These are phyloP conservation scores for Chloranthus sessilifolius DNA, from an alignment of 164 flowering plant genomes.

Conservation along the genomic window DNA sequence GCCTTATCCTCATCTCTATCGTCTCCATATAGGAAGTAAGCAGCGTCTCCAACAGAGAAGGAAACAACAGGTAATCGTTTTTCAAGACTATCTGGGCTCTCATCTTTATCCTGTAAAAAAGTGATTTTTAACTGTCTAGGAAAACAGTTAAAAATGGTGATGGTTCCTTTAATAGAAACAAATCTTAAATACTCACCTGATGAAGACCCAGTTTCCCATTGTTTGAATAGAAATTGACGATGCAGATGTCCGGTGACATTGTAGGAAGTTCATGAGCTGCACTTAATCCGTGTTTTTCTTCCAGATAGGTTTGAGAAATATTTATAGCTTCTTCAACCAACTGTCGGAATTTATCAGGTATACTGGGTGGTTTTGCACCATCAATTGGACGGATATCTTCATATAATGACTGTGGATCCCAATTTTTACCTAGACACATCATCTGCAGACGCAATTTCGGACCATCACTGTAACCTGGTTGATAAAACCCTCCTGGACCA, in stretches of 20 bases:
- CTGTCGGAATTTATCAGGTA: slow-evolving; percentile 42
- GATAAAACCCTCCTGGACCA: slow-evolving; percentile 81
- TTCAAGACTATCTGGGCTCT: slow-evolving; percentile 45
- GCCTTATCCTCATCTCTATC: slow-evolving; percentile 46
- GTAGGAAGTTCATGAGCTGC: slow-evolving; percentile 39
- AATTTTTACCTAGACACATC: slow-evolving; percentile 91
- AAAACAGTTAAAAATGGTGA: no score
- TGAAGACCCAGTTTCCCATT: slow-evolving; percentile 80
- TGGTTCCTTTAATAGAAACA: no score
- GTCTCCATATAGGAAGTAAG: slow-evolving; percentile 66
- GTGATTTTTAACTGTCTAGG: no score
- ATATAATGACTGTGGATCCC: slow-evolving; percentile 74
- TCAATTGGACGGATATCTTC: slow-evolving; percentile 38
- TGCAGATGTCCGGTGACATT: slow-evolving; percentile 68
- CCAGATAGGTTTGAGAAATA: slow-evolving; percentile 35
- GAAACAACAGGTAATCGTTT: slow-evolving; percentile 82
- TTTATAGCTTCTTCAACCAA: slow-evolving; percentile 46
- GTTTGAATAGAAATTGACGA: slow-evolving; percentile 62
- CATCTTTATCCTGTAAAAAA: slow-evolving; percentile 82
- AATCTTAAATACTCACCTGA: slow-evolving; percentile 62
- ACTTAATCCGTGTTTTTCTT: slow-evolving; percentile 2
- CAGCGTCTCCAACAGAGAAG: slow-evolving; percentile 78
- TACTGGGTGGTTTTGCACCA: slow-evolving; percentile 47
- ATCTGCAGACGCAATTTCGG: slow-evolving; percentile 49
- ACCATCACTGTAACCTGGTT: slow-evolving; percentile 63